phyloP scores from a whole-genome alignment of 2,329 filamentous ascomycete species.

The Neurospora sp. region DNA sequence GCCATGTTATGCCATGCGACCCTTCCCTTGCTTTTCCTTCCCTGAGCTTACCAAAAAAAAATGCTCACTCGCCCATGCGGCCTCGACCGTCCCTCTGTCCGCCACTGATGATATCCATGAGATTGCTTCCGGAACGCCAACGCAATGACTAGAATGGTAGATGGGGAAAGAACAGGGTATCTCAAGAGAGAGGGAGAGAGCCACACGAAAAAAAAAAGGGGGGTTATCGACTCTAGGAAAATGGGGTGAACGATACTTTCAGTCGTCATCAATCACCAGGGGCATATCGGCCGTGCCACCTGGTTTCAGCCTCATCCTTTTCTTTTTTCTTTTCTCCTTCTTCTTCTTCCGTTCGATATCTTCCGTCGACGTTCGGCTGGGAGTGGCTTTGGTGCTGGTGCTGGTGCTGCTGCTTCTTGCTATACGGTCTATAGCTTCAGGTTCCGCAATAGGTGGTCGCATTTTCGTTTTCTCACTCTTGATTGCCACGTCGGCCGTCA shows the following conservation, averaged over 20 bases:
- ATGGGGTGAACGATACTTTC: background rate
- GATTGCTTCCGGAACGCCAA: background rate
- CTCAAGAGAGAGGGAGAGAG: constrained; percentile 9
- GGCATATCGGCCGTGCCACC: background rate
- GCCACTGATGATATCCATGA: background rate
- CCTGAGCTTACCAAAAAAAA: background rate
- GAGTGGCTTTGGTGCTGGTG: background rate
- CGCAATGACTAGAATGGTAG: background rate
- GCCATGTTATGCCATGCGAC: background rate
- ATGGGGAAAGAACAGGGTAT: constrained; percentile 1
- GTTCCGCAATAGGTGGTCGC: background rate
- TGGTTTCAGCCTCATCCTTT: background rate
- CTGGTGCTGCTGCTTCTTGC: background rate
- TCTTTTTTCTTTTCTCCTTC: background rate
- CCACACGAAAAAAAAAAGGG: constrained; percentile 1
- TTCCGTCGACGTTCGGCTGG: background rate
- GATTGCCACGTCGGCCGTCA: background rate
- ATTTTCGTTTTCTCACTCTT: background rate
- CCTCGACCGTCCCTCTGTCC: background rate
- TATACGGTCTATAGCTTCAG: background rate
- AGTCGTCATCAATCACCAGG: background rate
- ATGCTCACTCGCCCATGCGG: background rate
- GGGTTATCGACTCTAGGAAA: background rate
- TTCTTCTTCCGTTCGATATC: background rate
- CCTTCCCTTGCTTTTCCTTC: background rate